Conservation (phyloP, 148 eudicot genomes). For the Persicaria tinctoria region DNA sequence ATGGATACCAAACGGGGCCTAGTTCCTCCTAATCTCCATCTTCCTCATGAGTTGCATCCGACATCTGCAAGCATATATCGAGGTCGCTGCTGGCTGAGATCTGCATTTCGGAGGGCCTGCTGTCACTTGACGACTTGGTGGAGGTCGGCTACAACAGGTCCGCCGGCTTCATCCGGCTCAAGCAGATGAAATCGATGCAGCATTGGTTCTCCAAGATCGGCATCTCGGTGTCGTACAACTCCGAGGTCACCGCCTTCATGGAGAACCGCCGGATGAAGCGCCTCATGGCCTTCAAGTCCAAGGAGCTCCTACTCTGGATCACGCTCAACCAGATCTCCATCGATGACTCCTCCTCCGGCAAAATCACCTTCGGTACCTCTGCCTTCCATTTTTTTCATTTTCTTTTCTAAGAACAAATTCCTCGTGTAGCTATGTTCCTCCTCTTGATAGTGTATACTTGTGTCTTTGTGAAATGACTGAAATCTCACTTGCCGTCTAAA, state of each 20-base stretch:
- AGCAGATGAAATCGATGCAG: slow-evolving; percentile 36
- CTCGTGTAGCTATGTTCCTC: not conserved
- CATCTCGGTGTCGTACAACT: slow-evolving; percentile 30
- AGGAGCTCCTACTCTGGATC: slow-evolving; percentile 56
- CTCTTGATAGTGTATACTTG: not conserved
- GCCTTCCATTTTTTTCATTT: not conserved
- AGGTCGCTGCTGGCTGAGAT: slow-evolving; percentile 31
- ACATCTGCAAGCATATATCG: slow-evolving; percentile 44
- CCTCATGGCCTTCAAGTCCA: slow-evolving; percentile 55
- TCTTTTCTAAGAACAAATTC: not conserved
- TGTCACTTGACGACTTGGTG: slow-evolving; percentile 39
- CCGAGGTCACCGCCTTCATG: slow-evolving; percentile 57
- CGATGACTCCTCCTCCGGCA: slow-evolving; percentile 32
- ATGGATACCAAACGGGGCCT: too few species aligned
- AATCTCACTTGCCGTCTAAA: not conserved
- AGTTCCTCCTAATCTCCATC: too few species aligned
- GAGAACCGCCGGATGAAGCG: slow-evolving; percentile 49
- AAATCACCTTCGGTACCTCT: slow-evolving; percentile 52
- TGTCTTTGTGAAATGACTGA: not conserved
- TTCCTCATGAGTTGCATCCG: not conserved
- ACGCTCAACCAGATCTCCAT: slow-evolving; percentile 44
- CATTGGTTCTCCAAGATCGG: slow-evolving; percentile 35
- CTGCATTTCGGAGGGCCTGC: slow-evolving; percentile 45
- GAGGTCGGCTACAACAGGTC: slow-evolving; percentile 45
- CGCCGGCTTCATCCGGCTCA: slow-evolving; percentile 60